Base-by-base conservation (phyloP, 306 rosid genomes). In the Vigna mungo region DNA sequence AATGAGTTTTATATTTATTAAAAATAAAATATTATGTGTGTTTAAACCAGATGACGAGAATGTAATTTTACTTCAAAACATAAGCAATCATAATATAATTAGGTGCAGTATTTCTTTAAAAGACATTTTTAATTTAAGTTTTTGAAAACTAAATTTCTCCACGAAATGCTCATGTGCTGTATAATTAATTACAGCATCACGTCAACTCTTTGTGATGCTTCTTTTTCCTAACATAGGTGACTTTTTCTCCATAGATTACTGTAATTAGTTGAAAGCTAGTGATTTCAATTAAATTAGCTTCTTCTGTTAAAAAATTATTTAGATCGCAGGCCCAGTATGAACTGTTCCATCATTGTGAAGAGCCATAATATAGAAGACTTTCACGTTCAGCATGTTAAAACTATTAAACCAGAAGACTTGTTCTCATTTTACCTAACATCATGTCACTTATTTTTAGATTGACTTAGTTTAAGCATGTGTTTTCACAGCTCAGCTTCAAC, bases 401-500 rank as follows among this genome's bases (percentile, higher is more conserved):
- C 36, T 34, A 5, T 34, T 34, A 34, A 34, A 34, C 37, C 37
- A 34, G 37, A 49, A 7, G 43, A 53, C 55, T 13, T 30, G 20
- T 66, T 67, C 34, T 81, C 68, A 37, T 30, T 7, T 41, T 1
- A 52, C 68, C 73, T 37, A 55, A 51, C 30, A 17, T 18, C 11
- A 0, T 60, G 12, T 55, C 20, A 30, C 58, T 73, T 44, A 44
- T 46, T 43, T 80, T 73, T 66, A 12, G 70, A 43, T 72, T 23
- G 23, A 54, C 68, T 61, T 16, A 34, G 44, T 61, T 32, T 34
- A 61, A 11, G 68, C 21, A 23, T 16, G 23, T 65, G 80, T 68
- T 81, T 80, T 85, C 84, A 73, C 55, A 44, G 6, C 85, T 76
- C 87, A 64, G 56, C 17, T 68, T 84, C 84, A 76, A 52, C 66